Conservation (phyloP, 1,139 yeast genomes). For the Yamadazyma dushanensis region DNA sequence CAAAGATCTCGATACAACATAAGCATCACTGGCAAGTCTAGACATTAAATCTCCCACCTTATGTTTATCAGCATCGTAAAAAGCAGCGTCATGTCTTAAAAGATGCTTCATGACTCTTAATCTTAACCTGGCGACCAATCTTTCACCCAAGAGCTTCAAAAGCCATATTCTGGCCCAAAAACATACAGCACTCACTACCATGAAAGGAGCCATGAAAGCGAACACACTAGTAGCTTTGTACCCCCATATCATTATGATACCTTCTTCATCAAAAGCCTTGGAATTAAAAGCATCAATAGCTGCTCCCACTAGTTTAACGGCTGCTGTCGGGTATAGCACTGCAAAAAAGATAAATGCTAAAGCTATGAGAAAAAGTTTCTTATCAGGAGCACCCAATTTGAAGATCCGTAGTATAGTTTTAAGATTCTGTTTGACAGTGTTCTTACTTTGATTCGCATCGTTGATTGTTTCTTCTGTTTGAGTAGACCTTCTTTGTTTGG, state of each 20-base stretch:
- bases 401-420: slow-evolving; percentile 39
- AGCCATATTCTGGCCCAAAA: slow-evolving; percentile 55
- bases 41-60: slow-evolving; percentile 58
- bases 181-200: slow-evolving; percentile 45
- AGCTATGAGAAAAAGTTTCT: slow-evolving; percentile 39
- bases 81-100: slow-evolving; percentile 51
- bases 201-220: slow-evolving; percentile 46
- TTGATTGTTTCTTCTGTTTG: slow-evolving; percentile 36
- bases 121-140: slow-evolving; percentile 48
- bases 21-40: slow-evolving; percentile 54
- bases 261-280: slow-evolving; percentile 38
- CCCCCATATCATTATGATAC: slow-evolving; percentile 47
- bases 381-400: slow-evolving; percentile 42
- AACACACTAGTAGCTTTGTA: slow-evolving; percentile 44
- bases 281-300: slow-evolving; percentile 47
- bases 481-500: slow-evolving; percentile 27
- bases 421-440: slow-evolving; percentile 35
- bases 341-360: slow-evolving; percentile 46
- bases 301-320: slow-evolving; percentile 49
- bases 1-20: slow-evolving; percentile 48
- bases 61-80: slow-evolving; percentile 52
- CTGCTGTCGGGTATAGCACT: slow-evolving; percentile 47
- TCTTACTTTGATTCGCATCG: slow-evolving; percentile 25
- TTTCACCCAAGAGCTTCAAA: slow-evolving; percentile 43
- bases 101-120: slow-evolving; percentile 49